Evolutionary conservation across 176 grass and related monocot genomes (phyloP).

Genomic region (Aegilops sharonensis): DNA sequence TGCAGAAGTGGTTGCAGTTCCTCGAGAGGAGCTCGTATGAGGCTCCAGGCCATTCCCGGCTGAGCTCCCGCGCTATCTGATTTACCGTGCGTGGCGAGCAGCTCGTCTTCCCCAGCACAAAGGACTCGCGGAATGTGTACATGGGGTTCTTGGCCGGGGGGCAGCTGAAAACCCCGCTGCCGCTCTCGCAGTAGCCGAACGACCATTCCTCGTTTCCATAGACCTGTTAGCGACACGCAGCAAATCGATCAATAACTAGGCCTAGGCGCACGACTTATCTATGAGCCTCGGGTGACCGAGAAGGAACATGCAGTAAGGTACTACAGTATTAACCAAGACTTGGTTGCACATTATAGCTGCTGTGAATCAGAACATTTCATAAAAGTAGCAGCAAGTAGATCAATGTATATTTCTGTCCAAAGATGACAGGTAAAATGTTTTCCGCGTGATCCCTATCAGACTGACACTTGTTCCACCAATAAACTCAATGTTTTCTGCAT

Average conservation of each 20-base stretch:
- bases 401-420: neutral
- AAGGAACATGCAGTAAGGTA: neutral
- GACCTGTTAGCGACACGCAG: constrained; percentile 13
- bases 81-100: constrained; percentile 49
- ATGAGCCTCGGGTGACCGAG: neutral
- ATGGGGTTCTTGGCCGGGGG: constrained; percentile 51
- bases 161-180: constrained; percentile 59
- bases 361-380: neutral
- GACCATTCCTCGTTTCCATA: constrained; percentile 71
- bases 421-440: neutral
- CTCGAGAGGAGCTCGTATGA: constrained; percentile 61
- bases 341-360: neutral
- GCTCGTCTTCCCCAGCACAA: constrained; percentile 52
- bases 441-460: neutral
- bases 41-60: constrained; percentile 46
- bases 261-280: neutral
- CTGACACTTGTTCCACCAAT: neutral
- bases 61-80: constrained; percentile 48
- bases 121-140: constrained; percentile 57
- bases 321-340: neutral
- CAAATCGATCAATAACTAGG: neutral
- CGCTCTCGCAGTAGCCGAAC: constrained; percentile 54
- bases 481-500: neutral
- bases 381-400: neutral
- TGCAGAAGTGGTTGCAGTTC: constrained; percentile 74